phyloP scores from a whole-genome alignment of 352 stramenopile species.

The Peronospora farinosa region DNA sequence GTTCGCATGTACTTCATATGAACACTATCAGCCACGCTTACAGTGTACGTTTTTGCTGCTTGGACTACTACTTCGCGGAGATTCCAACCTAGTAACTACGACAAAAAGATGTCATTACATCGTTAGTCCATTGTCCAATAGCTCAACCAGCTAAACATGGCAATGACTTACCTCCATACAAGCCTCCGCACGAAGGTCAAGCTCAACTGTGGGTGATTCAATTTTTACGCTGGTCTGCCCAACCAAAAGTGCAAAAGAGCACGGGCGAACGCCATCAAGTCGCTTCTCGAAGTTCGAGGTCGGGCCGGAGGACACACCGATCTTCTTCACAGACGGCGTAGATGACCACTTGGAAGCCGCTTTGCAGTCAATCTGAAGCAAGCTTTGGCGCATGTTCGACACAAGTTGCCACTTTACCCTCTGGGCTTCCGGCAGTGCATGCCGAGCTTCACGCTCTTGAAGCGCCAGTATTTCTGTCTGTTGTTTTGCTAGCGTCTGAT shows the following conservation, averaged over 20 bases:
- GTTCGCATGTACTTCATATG: slow-evolving; percentile 43
- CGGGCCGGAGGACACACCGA: slow-evolving; percentile 3
- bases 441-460: slow-evolving; percentile 57
- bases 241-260: slow-evolving; percentile 56
- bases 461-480: slow-evolving; percentile 59
- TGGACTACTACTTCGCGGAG: slow-evolving; percentile 47
- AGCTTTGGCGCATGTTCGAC: slow-evolving; percentile 51
- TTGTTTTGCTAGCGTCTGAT: slow-evolving; percentile 53
- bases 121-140: slow-evolving; percentile 3
- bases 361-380: slow-evolving; percentile 58
- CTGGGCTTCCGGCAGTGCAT: slow-evolving; percentile 54
- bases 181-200: slow-evolving; percentile 41
- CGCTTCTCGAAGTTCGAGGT: slow-evolving; percentile 45
- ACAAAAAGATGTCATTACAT: background rate
- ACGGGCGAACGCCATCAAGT: slow-evolving; percentile 56
- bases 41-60: slow-evolving; percentile 37
- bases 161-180: slow-evolving; percentile 42
- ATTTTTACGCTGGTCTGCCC: slow-evolving; percentile 35
- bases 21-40: slow-evolving; percentile 38
- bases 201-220: slow-evolving; percentile 24
- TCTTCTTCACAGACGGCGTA: slow-evolving; percentile 16
- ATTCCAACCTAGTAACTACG: slow-evolving; percentile 56
- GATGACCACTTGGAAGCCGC: slow-evolving; percentile 16
- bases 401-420: slow-evolving; percentile 61
- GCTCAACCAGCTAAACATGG: background rate